These are phyloP conservation scores for Trypethelium eluteriae DNA, from an alignment of 495 filamentous ascomycete genomes.

Conservation along the genomic window DNA sequence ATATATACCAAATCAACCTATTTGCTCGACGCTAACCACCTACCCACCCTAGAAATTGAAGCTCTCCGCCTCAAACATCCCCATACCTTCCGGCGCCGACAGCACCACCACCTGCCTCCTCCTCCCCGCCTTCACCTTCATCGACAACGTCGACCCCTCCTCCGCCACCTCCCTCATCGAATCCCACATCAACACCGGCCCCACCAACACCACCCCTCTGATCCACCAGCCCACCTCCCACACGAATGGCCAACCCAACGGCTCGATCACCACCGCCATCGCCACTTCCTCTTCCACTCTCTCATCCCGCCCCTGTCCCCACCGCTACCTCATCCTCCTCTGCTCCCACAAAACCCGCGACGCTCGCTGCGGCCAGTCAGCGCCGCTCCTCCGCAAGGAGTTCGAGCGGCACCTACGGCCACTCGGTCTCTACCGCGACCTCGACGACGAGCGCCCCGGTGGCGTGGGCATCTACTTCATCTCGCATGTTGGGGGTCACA, in stretches of 20 bases:
- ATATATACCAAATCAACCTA: slow-evolving; percentile 3
- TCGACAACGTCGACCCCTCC: slow-evolving; percentile 59
- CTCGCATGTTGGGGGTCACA: slow-evolving; percentile 90
- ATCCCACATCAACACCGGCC: slow-evolving; percentile 56
- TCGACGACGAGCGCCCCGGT: slow-evolving; percentile 76
- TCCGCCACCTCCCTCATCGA: slow-evolving; percentile 44
- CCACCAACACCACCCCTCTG: slow-evolving; percentile 70
- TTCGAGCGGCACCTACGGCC: slow-evolving; percentile 83
- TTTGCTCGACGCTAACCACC: slow-evolving; percentile 31
- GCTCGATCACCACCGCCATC: slow-evolving; percentile 25
- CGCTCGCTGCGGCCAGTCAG: slow-evolving; percentile 87
- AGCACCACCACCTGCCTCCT: slow-evolving; percentile 70
- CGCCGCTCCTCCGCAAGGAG: slow-evolving; percentile 76
- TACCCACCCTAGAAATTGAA: slow-evolving; percentile 53
- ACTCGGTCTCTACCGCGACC: slow-evolving; percentile 75
- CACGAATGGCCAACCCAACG: slow-evolving; percentile 17
- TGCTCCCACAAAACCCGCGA: slow-evolving; percentile 91
- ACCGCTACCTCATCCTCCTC: slow-evolving; percentile 79
- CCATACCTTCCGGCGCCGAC: slow-evolving; percentile 56
- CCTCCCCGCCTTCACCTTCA: slow-evolving; percentile 75
- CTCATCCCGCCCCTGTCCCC: slow-evolving; percentile 62
- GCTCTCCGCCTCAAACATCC: slow-evolving; percentile 91
- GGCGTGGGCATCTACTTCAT: slow-evolving; percentile 95
- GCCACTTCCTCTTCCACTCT: slow-evolving; percentile 45
- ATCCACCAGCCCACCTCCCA: slow-evolving; percentile 20